Evolutionary conservation across 495 filamentous ascomycete genomes (phyloP).

Genomic region (Pseudoneurospora amorphoporcata): DNA sequence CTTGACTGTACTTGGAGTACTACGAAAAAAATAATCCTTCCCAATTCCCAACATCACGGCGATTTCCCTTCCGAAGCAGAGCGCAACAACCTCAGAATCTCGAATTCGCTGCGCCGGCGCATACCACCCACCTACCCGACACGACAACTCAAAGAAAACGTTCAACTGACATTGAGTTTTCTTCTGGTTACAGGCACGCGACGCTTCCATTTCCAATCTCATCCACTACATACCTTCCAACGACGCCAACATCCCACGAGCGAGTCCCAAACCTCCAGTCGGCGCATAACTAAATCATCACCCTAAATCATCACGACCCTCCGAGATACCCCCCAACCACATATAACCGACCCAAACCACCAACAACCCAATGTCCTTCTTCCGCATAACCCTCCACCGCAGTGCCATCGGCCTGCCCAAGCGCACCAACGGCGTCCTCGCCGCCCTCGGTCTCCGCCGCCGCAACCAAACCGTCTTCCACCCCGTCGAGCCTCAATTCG

Average conservation of each 20-base stretch:
- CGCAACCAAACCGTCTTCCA: slow-evolving; percentile 88
- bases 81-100: neutral
- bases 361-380: slow-evolving; percentile 64
- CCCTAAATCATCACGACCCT: too few relatives aligned
- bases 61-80: neutral
- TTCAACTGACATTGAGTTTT: neutral
- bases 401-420: slow-evolving; percentile 85
- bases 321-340: neutral
- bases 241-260: neutral
- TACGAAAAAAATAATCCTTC: neutral
- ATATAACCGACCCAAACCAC: neutral
- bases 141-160: neutral
- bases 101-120: neutral
- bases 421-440: slow-evolving; percentile 71
- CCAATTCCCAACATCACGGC: neutral
- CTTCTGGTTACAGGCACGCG: neutral
- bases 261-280: neutral
- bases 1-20: too few relatives aligned
- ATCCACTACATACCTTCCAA: neutral
- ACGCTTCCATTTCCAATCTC: neutral
- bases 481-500: slow-evolving; percentile 68
- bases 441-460: slow-evolving; percentile 79
- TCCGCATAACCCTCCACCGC: slow-evolving; percentile 90
- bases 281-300: neutral
- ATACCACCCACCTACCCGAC: neutral